Evolutionary conservation across 75 land plant species (phyloP), one percentile per base, ranked within the genome.

Genomic region (Pseudotsuga menziesii): DNA sequence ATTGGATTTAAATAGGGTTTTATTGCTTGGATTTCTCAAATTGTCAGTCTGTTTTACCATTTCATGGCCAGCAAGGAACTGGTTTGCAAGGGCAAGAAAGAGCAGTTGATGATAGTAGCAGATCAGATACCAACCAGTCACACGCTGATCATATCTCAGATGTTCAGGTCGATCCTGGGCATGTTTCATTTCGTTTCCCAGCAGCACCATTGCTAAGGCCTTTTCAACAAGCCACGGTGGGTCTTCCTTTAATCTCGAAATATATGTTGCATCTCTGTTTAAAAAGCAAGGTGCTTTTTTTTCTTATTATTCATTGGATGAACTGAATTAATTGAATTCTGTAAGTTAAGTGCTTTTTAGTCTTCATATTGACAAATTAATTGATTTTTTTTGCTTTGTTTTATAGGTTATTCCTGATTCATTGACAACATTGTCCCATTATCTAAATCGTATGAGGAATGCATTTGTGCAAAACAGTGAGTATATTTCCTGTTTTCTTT

Each of bases 401-500:
- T 81, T 81, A 75, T 86, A 97, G 99, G 91, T 91, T 39, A 87
- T 94, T 54, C 94, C 96, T 64, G 99, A 97, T 91, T 92, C 98
- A 17, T 80, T 95, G 82, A 83, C 96, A 61, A 97, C 99, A 57
- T 79, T 97, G 78, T 80, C 85, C 66, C 91, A 89, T 82, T 95
- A 95, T 79, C 61, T 95, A 69, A 86, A 78, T 61, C 78, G 86
- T 35, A 67, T 97, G 88, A 85, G 84, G 78, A 88, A 81, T 67
- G 93, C 89, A 62, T 91, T 94, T 82, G 62, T 82, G 55, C 67
- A 61, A 29, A 81, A 77, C 73, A 80, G 92, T 93, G 15, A 70
- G 88, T 73, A 9, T 17, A 44, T 16, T 17, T 48, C 6, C 63
- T 69, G 17, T 83, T 61, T 27, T 48, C 32, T 20, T 36, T 41